Conservation (phyloP, 108 stramenopile genomes). For the Discostella stelligeroides region DNA sequence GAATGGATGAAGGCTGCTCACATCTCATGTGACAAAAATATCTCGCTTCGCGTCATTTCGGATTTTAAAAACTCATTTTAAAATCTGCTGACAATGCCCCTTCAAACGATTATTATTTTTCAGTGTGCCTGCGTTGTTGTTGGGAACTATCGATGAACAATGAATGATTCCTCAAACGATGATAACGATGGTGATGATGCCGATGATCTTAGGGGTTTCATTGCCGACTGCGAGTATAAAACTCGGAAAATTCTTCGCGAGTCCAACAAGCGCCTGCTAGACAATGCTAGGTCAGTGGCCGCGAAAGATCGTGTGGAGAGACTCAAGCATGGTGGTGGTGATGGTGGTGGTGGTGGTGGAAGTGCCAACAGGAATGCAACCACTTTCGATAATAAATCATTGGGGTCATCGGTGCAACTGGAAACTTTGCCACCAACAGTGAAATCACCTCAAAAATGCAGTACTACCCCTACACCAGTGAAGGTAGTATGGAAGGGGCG, state of each 20-base stretch:
- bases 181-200: conserved; percentile 1
- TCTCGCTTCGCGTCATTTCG: too few species aligned
- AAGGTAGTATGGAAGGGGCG: conserved; percentile 32
- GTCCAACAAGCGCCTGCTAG: conserved; percentile 34
- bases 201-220: conserved; percentile 22
- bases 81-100: too few species aligned
- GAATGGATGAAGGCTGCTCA: too few species aligned
- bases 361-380: too few species aligned
- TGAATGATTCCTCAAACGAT: neutral
- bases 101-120: too few species aligned
- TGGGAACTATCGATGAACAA: too few species aligned
- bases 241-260: conserved; percentile 41
- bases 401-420: too few species aligned
- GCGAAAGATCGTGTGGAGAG: conserved; percentile 28
- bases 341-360: neutral
- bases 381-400: conserved; percentile 1
- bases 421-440: neutral
- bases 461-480: neutral
- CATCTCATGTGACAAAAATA: too few species aligned
- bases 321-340: conserved; percentile 15
- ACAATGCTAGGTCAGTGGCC: conserved; percentile 12
- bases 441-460: neutral
- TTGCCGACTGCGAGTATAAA: conserved; percentile 38
- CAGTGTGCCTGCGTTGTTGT: too few species aligned
- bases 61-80: too few species aligned